Evolutionary conservation across 228 moss, liverwort and hornwort species (phyloP).

Genomic region (Sphagnum magellanicum): DNA sequence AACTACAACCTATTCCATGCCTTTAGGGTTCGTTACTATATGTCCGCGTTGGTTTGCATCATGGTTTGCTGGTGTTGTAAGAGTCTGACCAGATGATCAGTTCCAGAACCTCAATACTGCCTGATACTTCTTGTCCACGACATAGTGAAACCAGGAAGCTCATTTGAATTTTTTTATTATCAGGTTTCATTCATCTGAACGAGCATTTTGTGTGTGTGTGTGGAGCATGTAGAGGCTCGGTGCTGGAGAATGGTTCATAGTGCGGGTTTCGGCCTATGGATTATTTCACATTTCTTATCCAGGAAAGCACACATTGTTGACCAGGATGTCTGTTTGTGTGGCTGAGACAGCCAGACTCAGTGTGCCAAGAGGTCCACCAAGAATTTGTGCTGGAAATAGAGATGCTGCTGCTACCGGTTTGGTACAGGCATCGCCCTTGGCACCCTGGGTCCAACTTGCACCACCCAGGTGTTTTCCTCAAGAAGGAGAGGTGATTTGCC

Average conservation of each 20-base stretch:
- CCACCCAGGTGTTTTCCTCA: conserved; percentile 81
- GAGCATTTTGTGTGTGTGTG: not conserved
- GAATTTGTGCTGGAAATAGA: conserved; percentile 81
- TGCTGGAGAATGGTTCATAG: conserved; percentile 98
- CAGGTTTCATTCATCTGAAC: too few species aligned
- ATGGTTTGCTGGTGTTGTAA: too few species aligned
- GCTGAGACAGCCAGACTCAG: conserved; percentile 53
- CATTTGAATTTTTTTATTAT: too few species aligned
- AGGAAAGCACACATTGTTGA: conserved; percentile 32
- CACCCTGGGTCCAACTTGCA: conserved; percentile 83
- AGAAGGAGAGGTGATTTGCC: conserved; percentile 69
- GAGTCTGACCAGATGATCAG: too few species aligned
- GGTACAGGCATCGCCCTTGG: conserved; percentile 57
- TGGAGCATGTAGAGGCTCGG: conserved; percentile 63
- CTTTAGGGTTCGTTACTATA: not conserved
- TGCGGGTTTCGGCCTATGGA: conserved; percentile 91
- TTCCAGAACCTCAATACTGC: too few species aligned
- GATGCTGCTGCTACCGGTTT: conserved; percentile 80
- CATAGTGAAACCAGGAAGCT: not conserved
- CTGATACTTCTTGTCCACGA: not conserved
- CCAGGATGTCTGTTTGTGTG: conserved; percentile 1
- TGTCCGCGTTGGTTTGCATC: too few species aligned
- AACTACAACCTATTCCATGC: too few species aligned
- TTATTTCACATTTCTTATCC: conserved; percentile 95
- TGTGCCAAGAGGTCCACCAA: conserved; percentile 74